A percentile compares a stretch with the other conserved stretches of the same genome.
These are phyloP conservation scores for Cyamopsis tetragonoloba DNA, from an alignment of 306 rosid species.

Conservation along the genomic window DNA sequence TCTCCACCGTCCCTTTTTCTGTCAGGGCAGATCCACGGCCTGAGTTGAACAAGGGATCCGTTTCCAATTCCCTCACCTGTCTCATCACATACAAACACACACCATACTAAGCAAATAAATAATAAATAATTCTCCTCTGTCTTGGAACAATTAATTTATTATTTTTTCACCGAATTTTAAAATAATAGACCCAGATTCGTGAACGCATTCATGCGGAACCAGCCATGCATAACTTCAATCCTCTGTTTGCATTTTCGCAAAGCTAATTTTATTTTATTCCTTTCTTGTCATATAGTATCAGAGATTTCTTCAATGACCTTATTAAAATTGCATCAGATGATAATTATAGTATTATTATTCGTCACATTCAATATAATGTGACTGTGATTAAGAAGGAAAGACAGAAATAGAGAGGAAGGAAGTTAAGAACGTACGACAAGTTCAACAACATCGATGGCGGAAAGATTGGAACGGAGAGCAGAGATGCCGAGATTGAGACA, in stretches of 20 bases:
- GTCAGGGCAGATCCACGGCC: slow-evolving; percentile 97
- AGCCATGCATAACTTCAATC: slow-evolving; percentile 5
- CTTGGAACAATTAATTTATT: not conserved
- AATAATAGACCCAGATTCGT: not conserved
- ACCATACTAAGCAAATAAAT: not conserved
- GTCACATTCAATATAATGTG: too few species aligned
- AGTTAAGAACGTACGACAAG: slow-evolving; percentile 82
- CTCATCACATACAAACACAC: not conserved
- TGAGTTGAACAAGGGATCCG: slow-evolving; percentile 86
- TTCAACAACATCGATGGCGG: slow-evolving; percentile 92
- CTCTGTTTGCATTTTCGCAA: not conserved
- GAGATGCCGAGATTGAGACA: slow-evolving; percentile 86
- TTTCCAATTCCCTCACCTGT: slow-evolving; percentile 84
- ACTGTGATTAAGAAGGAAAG: too few species aligned
- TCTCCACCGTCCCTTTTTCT: slow-evolving; percentile 80
- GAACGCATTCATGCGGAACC: not conserved
- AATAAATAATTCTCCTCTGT: not conserved
- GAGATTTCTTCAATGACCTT: too few species aligned
- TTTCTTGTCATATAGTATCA: too few species aligned
- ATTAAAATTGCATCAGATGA: too few species aligned
- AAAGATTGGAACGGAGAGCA: slow-evolving; percentile 52
- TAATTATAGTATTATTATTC: too few species aligned
- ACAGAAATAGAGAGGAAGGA: too few species aligned
- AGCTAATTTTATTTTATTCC: too few species aligned
- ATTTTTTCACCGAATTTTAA: not conserved